Evolutionary conservation across 805 yeast genomes (phyloP), one percentile per base, ranked within the genome.

Genomic region (Candida maesae): DNA sequence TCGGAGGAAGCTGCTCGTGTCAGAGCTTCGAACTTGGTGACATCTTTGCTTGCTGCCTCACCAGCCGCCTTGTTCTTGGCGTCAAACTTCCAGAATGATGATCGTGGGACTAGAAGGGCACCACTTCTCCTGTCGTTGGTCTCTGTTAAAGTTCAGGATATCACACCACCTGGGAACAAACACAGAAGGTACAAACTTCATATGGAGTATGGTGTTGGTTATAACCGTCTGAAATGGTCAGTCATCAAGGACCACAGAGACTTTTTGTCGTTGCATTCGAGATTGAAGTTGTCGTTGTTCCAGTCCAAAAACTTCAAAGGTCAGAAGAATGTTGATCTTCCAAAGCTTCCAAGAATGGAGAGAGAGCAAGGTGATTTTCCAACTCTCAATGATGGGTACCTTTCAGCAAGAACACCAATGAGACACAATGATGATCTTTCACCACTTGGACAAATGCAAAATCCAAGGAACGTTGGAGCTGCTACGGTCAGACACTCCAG

Each of bases 171-270:
- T 4, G 51, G 50, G 13, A 49, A 44, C 28, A 49, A 42, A 11
- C 68, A 66, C 36, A 60, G 63, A 42, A 73, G 69, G 39, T 84
- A 76, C 51, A 69, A 75, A 44, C 66, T 93, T n/a, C 85, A 83
- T 36, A 67, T 93, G 33, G 96, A 90, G 57, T 93, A 93, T 56
- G 99, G 98, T 6, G 77, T 89, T 24, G 96, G 96, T 2, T 76
- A 79, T 6, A 77, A 81, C 41, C 65, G 89, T 39, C 66, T 89
- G 52, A 76, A 77, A 51, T 93, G 99, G 99, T 68, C 81, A 1
- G 76, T 93, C 6, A 70, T 78, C 21, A 83, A 82, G 52, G 82
- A 79, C 17, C 76, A 81, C 35, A 78, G 79, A 51, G 96, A 89
- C 47, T 68, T 93, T 32, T 64, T 76, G n/a, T 71, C 70, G 19